These are phyloP conservation scores for Saturnispora sanitii DNA, from an alignment of 805 yeast genomes.

Conservation along the genomic window DNA sequence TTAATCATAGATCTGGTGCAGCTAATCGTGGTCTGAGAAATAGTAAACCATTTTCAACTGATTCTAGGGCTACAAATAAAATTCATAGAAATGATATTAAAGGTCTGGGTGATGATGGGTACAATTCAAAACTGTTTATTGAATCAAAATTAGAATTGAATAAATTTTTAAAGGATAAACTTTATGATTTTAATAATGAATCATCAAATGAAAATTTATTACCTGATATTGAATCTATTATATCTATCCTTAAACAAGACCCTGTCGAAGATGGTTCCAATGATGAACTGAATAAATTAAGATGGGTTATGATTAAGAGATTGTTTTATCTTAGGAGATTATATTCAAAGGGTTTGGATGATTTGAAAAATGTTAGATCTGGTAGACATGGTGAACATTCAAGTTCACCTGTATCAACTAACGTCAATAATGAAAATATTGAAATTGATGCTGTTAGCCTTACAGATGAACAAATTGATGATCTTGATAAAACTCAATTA, in stretches of 20 bases:
- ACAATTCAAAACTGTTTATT: conserved; percentile 36
- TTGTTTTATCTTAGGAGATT: conserved; percentile 61
- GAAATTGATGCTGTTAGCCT: conserved; percentile 28
- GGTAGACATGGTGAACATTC: too few relatives aligned
- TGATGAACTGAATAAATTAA: conserved; percentile 37
- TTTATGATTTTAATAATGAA: conserved; percentile 30
- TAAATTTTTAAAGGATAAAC: conserved; percentile 46
- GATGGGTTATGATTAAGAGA: conserved; percentile 65
- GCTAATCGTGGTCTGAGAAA: conserved; percentile 82
- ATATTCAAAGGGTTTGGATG: conserved; percentile 33
- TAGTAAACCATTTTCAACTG: conserved; percentile 69
- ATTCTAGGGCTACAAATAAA: conserved; percentile 65
- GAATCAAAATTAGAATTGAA: conserved; percentile 46
- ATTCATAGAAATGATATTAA: conserved; percentile 62
- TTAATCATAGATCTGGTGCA: conserved; percentile 82
- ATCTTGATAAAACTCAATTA: conserved; percentile 27
- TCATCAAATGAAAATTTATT: conserved; percentile 16
- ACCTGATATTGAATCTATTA: conserved; percentile 50
- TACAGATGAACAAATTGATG: conserved; percentile 33
- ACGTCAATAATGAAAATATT: conserved; percentile 2
- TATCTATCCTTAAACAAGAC: conserved; percentile 43
- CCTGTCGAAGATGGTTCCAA: conserved; percentile 19
- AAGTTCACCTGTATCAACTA: too few relatives aligned
- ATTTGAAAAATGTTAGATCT: not conserved
- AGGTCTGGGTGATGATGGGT: conserved; percentile 67